Base-by-base conservation (phyloP, 163 green algal genomes). In the Chlorella variabilis region DNA sequence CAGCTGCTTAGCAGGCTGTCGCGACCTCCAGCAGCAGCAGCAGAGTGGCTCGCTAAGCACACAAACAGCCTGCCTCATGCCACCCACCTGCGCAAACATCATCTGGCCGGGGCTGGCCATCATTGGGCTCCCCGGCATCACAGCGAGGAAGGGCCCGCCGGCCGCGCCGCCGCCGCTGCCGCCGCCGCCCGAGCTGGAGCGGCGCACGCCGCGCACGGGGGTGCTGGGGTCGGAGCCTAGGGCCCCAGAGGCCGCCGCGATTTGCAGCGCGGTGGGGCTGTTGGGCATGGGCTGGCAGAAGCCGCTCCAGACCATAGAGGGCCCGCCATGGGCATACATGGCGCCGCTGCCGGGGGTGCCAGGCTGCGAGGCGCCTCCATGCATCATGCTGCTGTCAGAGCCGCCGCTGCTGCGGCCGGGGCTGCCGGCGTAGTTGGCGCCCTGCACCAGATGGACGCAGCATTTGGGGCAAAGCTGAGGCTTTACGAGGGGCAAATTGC, bases 21-120 rank as follows among this genome's bases (percentile, higher is more conserved):
- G n/a, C n/a, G n/a, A n/a, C n/a, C n/a, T n/a, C n/a, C n/a, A n/a
- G n/a, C n/a, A n/a, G n/a, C n/a, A n/a, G n/a, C n/a, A n/a, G n/a
- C n/a, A n/a, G n/a, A n/a, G n/a, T n/a, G n/a, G n/a, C n/a, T n/a
- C n/a, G n/a, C n/a, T n/a, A n/a, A n/a, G n/a, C n/a, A n/a, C n/a
- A n/a, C n/a, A n/a, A n/a, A n/a, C n/a, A n/a, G n/a, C n/a, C n/a
- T n/a, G n/a, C n/a, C n/a, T n/a, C n/a, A n/a, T n/a, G n/a, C n/a
- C n/a, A n/a, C 73, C 18, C 38, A 80, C 73, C 73, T 80, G 75
- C 13, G 75, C 75, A 81, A 81, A 81, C 75, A 81, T 63, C 58
- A 71, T 61, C 23, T 71, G 75, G 29, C 75, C 59, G 0, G 75
- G 75, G 75, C 75, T 81, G 41, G 63, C 58, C 75, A 81, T 9